These are phyloP conservation scores for Boletus sp. DNA, from an alignment of 768 basidiomycete species.

Conservation along the genomic window DNA sequence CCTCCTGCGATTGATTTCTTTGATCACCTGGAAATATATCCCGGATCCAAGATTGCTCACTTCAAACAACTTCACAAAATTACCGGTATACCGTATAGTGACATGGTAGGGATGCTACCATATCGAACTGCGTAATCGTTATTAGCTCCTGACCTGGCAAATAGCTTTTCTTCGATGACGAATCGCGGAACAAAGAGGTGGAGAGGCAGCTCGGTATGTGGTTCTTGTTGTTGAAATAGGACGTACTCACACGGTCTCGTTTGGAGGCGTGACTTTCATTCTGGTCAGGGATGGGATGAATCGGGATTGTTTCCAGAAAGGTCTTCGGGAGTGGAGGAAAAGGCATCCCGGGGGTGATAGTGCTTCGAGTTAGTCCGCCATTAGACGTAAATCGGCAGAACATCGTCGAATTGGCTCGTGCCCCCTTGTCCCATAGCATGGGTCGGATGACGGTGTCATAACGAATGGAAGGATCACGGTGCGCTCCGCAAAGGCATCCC, in stretches of 20 bases:
- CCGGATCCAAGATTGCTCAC: slow-evolving; percentile 78
- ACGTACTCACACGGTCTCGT: neutral
- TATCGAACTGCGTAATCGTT: neutral
- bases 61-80: slow-evolving; percentile 70
- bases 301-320: slow-evolving; percentile 61
- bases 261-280: slow-evolving; percentile 74
- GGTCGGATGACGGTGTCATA: neutral
- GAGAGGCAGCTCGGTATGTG: slow-evolving; percentile 45
- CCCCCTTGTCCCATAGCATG: neutral
- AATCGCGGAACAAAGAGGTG: slow-evolving; percentile 52
- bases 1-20: slow-evolving; percentile 59
- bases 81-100: slow-evolving; percentile 73
- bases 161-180: slow-evolving; percentile 73
- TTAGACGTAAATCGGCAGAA: neutral
- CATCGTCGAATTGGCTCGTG: neutral
- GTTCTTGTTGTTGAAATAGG: neutral
- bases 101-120: slow-evolving; percentile 55
- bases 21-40: slow-evolving; percentile 72
- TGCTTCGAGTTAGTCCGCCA: slow-evolving; percentile 5
- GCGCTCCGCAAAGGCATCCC: neutral
- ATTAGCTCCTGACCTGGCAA: neutral
- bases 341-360: slow-evolving; percentile 30
- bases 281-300: slow-evolving; percentile 65
- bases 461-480: slow-evolving; percentile 4
- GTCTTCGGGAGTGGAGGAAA: slow-evolving; percentile 67